These are phyloP conservation scores for Wickerhamiella spandovensis DNA, from an alignment of 805 yeast genomes.

Conservation along the genomic window DNA sequence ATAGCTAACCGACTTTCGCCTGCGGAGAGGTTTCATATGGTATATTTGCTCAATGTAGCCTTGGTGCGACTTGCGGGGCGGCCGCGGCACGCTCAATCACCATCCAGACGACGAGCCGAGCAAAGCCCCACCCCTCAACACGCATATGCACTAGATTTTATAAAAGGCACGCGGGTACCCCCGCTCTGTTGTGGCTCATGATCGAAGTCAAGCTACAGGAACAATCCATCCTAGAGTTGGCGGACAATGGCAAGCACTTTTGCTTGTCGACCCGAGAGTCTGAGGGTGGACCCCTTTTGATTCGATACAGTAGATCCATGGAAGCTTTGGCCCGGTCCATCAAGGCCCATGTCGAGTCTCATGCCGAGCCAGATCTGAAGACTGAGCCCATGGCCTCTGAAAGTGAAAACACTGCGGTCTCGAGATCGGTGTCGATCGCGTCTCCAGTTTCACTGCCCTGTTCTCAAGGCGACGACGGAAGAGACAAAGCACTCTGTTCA, in stretches of 20 bases:
- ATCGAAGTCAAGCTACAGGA: neutral
- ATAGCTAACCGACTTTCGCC: neutral
- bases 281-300: neutral
- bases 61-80: no score
- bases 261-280: neutral
- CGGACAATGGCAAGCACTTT: neutral
- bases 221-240: neutral
- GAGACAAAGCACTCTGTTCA: no score
- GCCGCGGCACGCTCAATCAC: no score
- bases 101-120: neutral
- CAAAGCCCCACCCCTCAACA: neutral
- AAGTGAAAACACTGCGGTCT: no score
- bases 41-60: no score
- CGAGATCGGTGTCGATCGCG: no score
- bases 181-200: neutral
- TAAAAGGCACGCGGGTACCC: neutral
- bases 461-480: no score
- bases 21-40: neutral
- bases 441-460: no score
- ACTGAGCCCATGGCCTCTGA: no score
- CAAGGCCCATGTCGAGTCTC: no score
- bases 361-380: no score
- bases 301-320: neutral
- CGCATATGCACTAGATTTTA: neutral
- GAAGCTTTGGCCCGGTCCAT: neutral